These are phyloP conservation scores for Gyromitra esculenta DNA, from an alignment of 2,329 filamentous ascomycete genomes.

Conservation along the genomic window DNA sequence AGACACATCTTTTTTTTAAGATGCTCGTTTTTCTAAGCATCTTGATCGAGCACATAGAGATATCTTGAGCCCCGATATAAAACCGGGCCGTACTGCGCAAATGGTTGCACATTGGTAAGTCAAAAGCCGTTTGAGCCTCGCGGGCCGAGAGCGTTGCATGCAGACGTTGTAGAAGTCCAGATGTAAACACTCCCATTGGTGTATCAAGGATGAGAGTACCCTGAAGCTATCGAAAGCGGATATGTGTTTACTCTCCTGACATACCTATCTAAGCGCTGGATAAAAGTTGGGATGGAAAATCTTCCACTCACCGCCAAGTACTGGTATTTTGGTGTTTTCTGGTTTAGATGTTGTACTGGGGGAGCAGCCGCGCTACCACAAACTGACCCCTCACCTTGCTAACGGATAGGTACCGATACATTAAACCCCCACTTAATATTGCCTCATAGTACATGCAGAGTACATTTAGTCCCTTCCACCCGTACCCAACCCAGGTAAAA, in stretches of 20 bases:
- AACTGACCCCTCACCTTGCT: conserved; percentile 25
- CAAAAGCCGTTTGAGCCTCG: conserved; percentile 35
- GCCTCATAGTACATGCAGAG: not conserved
- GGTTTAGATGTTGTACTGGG: not conserved
- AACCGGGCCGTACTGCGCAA: conserved; percentile 3
- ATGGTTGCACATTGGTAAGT: conserved; percentile 3
- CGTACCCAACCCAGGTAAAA: not conserved
- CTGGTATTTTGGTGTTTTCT: conserved; percentile 14
- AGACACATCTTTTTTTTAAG: conserved; percentile 10
- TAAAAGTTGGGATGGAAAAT: conserved; percentile 5
- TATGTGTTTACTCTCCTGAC: not conserved
- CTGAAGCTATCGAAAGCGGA: not conserved
- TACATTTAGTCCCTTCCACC: not conserved
- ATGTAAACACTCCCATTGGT: conserved; percentile 16
- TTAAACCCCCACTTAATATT: conserved; percentile 22
- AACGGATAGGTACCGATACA: conserved; percentile 10
- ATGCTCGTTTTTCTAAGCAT: conserved; percentile 1
- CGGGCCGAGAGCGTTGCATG: conserved; percentile 13
- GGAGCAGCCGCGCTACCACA: not conserved
- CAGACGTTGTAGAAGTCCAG: conserved; percentile 6
- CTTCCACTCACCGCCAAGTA: conserved; percentile 20
- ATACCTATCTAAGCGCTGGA: not conserved
- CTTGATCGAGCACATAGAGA: conserved; percentile 1
- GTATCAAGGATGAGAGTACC: not conserved
- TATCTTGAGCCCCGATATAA: not conserved